A percentile compares a stretch with the other conserved stretches of the same genome.
These are phyloP conservation scores for Fusarium sulawesiense DNA, from an alignment of 2,329 filamentous ascomycete species.

Conservation along the genomic window DNA sequence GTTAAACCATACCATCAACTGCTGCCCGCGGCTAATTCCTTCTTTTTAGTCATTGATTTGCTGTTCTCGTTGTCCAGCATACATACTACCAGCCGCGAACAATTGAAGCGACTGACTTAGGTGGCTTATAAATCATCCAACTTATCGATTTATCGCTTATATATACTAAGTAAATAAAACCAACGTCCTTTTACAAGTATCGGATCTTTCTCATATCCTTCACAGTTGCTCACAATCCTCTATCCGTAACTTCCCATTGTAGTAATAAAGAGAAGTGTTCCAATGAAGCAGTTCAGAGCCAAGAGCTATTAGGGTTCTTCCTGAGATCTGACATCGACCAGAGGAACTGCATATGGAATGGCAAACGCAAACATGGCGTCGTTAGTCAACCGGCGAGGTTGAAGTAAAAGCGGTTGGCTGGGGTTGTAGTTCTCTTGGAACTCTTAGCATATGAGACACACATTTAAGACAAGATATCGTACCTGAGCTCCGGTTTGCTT, in stretches of 20 bases:
- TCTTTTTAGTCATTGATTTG: background rate
- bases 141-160: accelerated
- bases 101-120: background rate
- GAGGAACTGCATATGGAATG: background rate
- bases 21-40: accelerated
- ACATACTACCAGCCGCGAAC: accelerated
- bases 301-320: background rate
- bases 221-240: background rate
- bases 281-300: background rate
- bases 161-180: background rate
- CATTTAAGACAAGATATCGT: background rate
- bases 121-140: background rate
- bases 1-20: background rate
- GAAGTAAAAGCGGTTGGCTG: background rate
- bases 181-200: background rate
- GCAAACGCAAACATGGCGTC: background rate
- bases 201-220: background rate
- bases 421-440: background rate
- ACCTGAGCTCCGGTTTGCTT: background rate
- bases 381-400: background rate
- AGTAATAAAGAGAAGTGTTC: background rate
- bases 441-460: background rate
- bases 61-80: background rate
- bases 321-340: background rate
- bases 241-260: background rate